Evolutionary conservation across 306 rosid species (phyloP), one percentile per base, ranked within the genome.

Genomic region (Acmispon strigosus): DNA sequence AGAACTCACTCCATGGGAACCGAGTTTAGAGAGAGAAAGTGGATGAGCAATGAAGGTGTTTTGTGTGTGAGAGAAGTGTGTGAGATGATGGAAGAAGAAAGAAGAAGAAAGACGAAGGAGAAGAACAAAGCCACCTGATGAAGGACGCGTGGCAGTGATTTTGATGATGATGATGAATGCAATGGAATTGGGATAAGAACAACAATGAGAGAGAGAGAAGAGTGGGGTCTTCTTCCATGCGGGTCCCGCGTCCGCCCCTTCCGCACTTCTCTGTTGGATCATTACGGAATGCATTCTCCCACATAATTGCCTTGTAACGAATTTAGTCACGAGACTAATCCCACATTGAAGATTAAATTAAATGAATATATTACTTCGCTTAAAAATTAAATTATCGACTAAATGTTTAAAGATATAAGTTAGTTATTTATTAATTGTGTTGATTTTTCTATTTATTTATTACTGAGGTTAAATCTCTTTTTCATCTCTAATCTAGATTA

Each of bases 231-330:
- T 32, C 37, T 32, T 32, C 7, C 8, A 4, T 59, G 72, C 24
- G 86, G 86, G 85, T 76, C 88, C 86, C 83, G 49, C 66, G n/a
- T 59, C 61, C 69, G 54, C 69, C 4, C 4, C 68, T 53, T 69
- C 64, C 42, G 73, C 73, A 4, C 6, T 32, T 32, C 37, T 29
- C 71, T 64, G 10, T 80, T 69, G 79, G 71, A 51, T 60, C 57
- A 8, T 63, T 57, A 29, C n/a, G 13, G 24, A 14, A 1, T 12
- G 16, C 16, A 39, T 1, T 19, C 39, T 1, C 61, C 51, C 0
- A 2, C 36, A 9, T 15, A 1, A 3, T 22, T 22, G 24, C 24
- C 3, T n/a, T n/a, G n/a, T n/a, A n/a, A n/a, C n/a, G n/a, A n/a
- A n/a, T n/a, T n/a, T n/a, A n/a, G n/a, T n/a, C n/a, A n/a, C n/a